phyloP scores from a whole-genome alignment of 2,329 filamentous ascomycete genomes.

The Stemphylium vesicarium region DNA sequence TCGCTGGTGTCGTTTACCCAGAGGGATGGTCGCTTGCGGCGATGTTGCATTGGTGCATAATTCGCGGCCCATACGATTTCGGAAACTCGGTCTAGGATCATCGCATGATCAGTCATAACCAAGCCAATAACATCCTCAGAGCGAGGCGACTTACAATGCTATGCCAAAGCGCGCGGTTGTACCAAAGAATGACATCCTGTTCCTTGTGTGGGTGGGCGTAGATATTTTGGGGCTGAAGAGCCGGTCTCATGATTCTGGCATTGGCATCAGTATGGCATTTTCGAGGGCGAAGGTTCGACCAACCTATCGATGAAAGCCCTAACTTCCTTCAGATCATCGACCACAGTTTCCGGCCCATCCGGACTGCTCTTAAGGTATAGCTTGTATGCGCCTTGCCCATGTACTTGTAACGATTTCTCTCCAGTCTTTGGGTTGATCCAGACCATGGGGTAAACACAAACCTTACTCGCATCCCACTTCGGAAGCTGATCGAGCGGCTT shows the following conservation, averaged over 20 bases:
- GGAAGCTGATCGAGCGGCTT: slow-evolving; percentile 14
- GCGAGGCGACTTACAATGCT: slow-evolving; percentile 13
- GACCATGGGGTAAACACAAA: slow-evolving; percentile 18
- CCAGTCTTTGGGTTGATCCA: slow-evolving; percentile 18
- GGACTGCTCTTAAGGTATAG: not conserved
- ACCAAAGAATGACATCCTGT: slow-evolving; percentile 22
- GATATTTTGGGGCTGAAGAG: slow-evolving; percentile 15
- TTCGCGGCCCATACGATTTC: slow-evolving; percentile 15
- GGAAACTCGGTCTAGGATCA: slow-evolving; percentile 15
- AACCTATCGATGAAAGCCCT: not conserved
- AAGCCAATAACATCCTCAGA: too few species aligned
- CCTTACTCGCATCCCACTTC: slow-evolving; percentile 11
- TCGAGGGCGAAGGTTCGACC: rapidly evolving
- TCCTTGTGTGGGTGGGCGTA: slow-evolving; percentile 20
- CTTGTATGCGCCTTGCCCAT: slow-evolving; percentile 5
- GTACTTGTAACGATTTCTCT: slow-evolving; percentile 16
- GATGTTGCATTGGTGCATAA: slow-evolving; percentile 21
- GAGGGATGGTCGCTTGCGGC: slow-evolving; percentile 19
- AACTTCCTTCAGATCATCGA: not conserved
- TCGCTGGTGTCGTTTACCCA: not conserved
- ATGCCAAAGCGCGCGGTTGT: slow-evolving; percentile 20
- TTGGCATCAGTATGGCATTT: not conserved
- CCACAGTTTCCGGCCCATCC: not conserved
- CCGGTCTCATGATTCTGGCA: slow-evolving; percentile 12
- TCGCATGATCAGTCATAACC: too few species aligned